Base-by-base conservation (phyloP, 2,329 filamentous ascomycete genomes). In the Trichoderma semiorbis region DNA sequence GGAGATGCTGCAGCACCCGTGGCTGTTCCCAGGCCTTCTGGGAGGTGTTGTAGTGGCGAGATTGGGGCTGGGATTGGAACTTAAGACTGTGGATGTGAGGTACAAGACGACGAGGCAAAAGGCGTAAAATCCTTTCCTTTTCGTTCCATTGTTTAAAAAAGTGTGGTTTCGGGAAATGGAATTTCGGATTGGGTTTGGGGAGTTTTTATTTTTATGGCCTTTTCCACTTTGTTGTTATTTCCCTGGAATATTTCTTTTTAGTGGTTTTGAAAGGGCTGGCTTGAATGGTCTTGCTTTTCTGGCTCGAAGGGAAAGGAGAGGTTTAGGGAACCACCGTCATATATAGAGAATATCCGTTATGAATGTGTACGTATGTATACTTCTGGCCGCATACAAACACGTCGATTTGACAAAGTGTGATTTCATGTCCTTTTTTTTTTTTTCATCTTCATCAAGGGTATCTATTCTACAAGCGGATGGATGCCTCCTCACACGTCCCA, bases 1-100 rank as follows among this genome's bases (percentile, higher is more conserved):
- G 0, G 96, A 99, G 82, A 90, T 97, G 75, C 85, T 97, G 78
- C 94, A 98, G 80, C 94, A 98, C 77, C 94, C 96, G 0, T 97
- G 96, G 86, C 86, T 98, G 2, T 98, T 97, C 81, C 91, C 93
- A 0, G 92, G 92, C 5, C 85, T 98, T 76, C 86, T 98, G 76
- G 88, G 89, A 4, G 88, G 88, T 0, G 89, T 98, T 2, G 93
- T 97, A 11, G 89, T 90, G 1, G 89, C 91, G 5, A 88, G 91
- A 72, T 81, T 97, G 3, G 94, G 94, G 0, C 87, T 90, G 2
- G 94, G 94, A 0, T 87, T 90, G 2, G 87, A 87, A 69, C 77
- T 77, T 8, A 81, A 75, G 73, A 74, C 78, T 5, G 74, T 74
- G 5, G 78, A 76, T 26, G 57, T 78, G 14, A 69, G 70, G 36